Evolutionary conservation across 768 basidiomycete species (phyloP).

Genomic region (Mycena olivaceomarginata): DNA sequence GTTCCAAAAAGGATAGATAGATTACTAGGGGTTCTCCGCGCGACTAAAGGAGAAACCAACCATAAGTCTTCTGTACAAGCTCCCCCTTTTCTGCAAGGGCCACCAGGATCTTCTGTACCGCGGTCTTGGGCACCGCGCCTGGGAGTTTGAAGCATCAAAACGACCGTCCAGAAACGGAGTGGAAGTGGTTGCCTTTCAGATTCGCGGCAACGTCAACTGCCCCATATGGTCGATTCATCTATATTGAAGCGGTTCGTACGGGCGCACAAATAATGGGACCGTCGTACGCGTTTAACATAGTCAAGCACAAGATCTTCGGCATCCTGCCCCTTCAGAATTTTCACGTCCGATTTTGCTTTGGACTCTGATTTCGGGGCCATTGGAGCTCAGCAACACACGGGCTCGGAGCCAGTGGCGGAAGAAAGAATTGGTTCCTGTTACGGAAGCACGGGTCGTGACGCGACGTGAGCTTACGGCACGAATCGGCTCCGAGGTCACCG

Average conservation of each 20-base stretch:
- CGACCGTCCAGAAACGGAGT: background rate
- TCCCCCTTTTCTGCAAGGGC: conserved; percentile 91
- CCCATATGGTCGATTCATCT: conserved; percentile 97
- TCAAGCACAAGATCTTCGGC: conserved; percentile 87
- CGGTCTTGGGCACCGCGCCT: conserved; percentile 89
- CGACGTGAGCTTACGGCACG: too few species aligned
- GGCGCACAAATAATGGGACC: conserved; percentile 10
- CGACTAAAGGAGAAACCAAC: conserved; percentile 59
- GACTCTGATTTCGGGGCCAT: conserved; percentile 66
- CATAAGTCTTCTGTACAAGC: conserved; percentile 89
- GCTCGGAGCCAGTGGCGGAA: too few species aligned
- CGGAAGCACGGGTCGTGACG: too few species aligned
- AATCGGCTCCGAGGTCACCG: too few species aligned
- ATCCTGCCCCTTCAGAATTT: conserved; percentile 86
- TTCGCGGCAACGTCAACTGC: conserved; percentile 95
- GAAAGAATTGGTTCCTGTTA: too few species aligned
- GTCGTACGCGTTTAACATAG: conserved; percentile 82
- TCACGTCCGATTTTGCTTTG: conserved; percentile 68
- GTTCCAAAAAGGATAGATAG: conserved; percentile 37
- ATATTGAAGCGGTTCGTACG: conserved; percentile 26
- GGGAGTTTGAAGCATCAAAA: background rate
- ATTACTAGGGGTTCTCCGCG: background rate
- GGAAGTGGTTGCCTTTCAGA: conserved; percentile 68
- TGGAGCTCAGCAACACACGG: background rate
- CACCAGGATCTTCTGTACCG: conserved; percentile 89